phyloP scores from a whole-genome alignment of 2,329 filamentous ascomycete genomes.

The Cladosporium sp. region DNA sequence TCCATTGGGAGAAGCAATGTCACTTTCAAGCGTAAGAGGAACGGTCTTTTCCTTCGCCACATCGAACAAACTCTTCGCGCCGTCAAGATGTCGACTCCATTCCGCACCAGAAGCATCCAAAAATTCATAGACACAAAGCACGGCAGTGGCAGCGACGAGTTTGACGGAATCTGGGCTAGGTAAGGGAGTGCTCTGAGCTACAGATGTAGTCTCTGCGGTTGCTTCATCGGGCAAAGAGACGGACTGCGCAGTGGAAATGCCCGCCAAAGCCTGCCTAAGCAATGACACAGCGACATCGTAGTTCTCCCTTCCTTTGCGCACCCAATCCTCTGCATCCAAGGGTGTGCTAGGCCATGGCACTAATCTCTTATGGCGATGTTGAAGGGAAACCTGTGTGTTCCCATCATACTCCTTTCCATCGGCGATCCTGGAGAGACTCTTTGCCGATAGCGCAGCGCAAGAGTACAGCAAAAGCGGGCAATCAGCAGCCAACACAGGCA shows the following conservation, averaged over 20 bases:
- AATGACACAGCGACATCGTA: conserved; percentile 46
- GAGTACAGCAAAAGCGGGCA: conserved; percentile 50
- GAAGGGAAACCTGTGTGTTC: no score
- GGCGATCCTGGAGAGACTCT: conserved; percentile 53
- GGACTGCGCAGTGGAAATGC: conserved; percentile 23
- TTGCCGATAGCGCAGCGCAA: conserved; percentile 57
- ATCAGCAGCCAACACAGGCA: conserved; percentile 51
- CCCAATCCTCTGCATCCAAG: conserved; percentile 44
- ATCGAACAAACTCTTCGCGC: conserved; percentile 58
- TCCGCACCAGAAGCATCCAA: conserved; percentile 59
- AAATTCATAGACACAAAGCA: conserved; percentile 64
- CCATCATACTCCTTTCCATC: conserved; percentile 43
- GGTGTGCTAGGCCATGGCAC: conserved; percentile 43
- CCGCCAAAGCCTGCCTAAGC: conserved; percentile 28
- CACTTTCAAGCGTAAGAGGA: conserved; percentile 37
- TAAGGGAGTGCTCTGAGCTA: conserved; percentile 20
- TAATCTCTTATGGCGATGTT: conserved; percentile 45
- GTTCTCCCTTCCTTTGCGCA: conserved; percentile 55
- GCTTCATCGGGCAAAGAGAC: conserved; percentile 24
- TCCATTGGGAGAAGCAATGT: no score
- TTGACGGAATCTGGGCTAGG: conserved; percentile 51
- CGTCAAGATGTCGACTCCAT: conserved; percentile 61
- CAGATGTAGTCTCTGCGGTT: conserved; percentile 19
- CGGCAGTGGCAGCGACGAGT: conserved; percentile 60
- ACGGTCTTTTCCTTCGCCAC: conserved; percentile 48